Percentiles rank a stretch among this genome's conserved stretches.
phyloP scores from a whole-genome alignment of 768 basidiomycete genomes.

The Rhizopogon roseolus region DNA sequence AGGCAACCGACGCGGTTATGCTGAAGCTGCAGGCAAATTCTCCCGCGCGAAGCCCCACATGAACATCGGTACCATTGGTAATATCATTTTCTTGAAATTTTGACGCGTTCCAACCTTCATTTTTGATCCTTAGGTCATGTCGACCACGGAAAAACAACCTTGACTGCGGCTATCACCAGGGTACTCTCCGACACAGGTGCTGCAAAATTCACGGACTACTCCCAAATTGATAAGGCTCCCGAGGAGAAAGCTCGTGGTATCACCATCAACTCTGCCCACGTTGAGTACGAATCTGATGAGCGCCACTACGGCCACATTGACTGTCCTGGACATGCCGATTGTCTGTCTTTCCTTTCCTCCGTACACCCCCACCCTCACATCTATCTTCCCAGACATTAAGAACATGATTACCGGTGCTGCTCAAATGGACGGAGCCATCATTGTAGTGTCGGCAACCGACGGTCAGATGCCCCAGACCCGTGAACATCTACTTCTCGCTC shows the following conservation, averaged over 20 bases:
- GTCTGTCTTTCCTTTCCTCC: constrained; percentile 37
- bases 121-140: constrained; percentile 63
- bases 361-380: constrained; percentile 7
- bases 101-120: constrained; percentile 16
- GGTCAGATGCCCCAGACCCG: constrained; percentile 99
- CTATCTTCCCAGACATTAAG: constrained; percentile 64
- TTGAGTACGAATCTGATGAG: constrained; percentile 90
- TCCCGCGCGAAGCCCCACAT: constrained; percentile 82
- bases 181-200: constrained; percentile 75
- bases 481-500: constrained; percentile 95
- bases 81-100: constrained; percentile 1
- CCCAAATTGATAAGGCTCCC: constrained; percentile 97
- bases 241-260: constrained; percentile 99
- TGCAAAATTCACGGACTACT: constrained; percentile 89
- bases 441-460: constrained; percentile 96
- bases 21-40: constrained; percentile 55
- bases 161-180: constrained; percentile 95
- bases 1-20: constrained; percentile 54
- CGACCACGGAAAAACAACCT: constrained; percentile 97
- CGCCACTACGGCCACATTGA: constrained; percentile 98
- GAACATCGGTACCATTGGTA: constrained; percentile 94
- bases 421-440: constrained; percentile 95
- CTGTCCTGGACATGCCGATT: constrained; percentile 95
- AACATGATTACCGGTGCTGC: constrained; percentile 99
- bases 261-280: constrained; percentile 97